Evolutionary conservation across 2,329 filamentous ascomycete species (phyloP).

Genomic region (Simplicillium aogashimaense): DNA sequence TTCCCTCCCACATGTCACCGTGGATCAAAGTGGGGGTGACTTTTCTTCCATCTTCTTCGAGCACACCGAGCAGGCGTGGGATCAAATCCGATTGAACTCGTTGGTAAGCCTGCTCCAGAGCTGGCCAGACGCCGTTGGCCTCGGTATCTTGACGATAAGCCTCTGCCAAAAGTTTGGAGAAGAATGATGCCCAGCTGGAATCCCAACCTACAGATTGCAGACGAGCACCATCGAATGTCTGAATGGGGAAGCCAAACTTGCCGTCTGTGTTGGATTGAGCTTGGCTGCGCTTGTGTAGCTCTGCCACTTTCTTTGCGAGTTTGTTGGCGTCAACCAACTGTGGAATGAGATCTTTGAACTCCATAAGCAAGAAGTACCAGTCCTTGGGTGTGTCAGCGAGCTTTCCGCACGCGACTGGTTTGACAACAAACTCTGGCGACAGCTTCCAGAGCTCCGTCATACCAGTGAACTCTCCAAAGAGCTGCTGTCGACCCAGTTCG

Average conservation of each 20-base stretch:
- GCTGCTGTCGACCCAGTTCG: constrained; percentile 7
- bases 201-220: constrained; percentile 18
- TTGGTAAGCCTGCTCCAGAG: constrained; percentile 9
- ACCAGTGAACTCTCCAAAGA: constrained; percentile 20
- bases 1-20: constrained; percentile 22
- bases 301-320: constrained; percentile 7
- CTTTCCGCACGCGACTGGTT: constrained; percentile 17
- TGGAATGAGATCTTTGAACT: constrained; percentile 19
- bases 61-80: constrained; percentile 15
- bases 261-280: constrained; percentile 14
- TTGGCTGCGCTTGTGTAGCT: constrained; percentile 14
- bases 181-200: constrained; percentile 23
- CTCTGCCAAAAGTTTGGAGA: constrained; percentile 17
- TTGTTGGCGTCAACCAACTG: constrained; percentile 7
- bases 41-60: constrained; percentile 15
- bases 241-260: constrained; percentile 21
- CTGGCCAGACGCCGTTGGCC: constrained; percentile 16
- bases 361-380: constrained; percentile 18
- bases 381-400: constrained; percentile 7
- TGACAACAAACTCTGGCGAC: constrained; percentile 17
- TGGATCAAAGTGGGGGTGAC: constrained; percentile 20
- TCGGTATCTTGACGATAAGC: constrained; percentile 17
- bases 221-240: constrained; percentile 17
- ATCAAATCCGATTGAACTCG: constrained; percentile 15
- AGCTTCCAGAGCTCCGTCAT: constrained; percentile 17